These are phyloP conservation scores for Metschnikowia kunwiensis DNA, from an alignment of 805 yeast species.

Conservation along the genomic window DNA sequence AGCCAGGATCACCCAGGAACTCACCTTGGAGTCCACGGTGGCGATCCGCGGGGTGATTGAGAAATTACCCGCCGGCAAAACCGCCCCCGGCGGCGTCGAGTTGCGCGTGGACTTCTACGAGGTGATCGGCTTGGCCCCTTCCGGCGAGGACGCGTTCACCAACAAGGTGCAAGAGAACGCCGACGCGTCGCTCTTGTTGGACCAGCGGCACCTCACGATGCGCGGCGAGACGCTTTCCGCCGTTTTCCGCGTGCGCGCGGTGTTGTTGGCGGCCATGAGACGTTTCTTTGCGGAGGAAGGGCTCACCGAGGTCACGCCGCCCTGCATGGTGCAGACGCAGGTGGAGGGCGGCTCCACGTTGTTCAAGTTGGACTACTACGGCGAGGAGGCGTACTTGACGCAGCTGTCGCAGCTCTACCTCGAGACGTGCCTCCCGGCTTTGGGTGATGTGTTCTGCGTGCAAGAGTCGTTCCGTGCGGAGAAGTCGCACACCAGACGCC, in stretches of 20 bases:
- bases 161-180: conserved; percentile 92
- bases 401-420: conserved; percentile 96
- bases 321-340: conserved; percentile 99
- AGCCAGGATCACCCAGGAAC: conserved; percentile 77
- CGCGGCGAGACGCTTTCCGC: conserved; percentile 94
- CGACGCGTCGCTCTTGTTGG: conserved; percentile 88
- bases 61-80: conserved; percentile 90
- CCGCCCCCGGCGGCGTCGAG: conserved; percentile 98
- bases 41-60: conserved; percentile 74
- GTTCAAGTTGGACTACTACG: conserved; percentile 90
- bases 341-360: conserved; percentile 99
- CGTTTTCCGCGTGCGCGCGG: conserved; percentile 92
- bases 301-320: conserved; percentile 91
- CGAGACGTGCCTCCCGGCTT: conserved; percentile 93
- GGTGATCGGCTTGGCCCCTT: conserved; percentile 88
- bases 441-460: conserved; percentile 95
- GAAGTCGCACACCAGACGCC: conserved; percentile 98
- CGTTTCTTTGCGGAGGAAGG: conserved; percentile 71
- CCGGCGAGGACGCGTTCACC: conserved; percentile 92
- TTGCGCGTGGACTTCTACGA: conserved; percentile 86
- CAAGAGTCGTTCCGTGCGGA: conserved; percentile 99
- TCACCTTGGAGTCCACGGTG: conserved; percentile 87
- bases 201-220: conserved; percentile 91
- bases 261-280: conserved; percentile 70
- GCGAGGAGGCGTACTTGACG: conserved; percentile 93